phyloP scores from a whole-genome alignment of 78 protist species.

The Guillardia theta region DNA sequence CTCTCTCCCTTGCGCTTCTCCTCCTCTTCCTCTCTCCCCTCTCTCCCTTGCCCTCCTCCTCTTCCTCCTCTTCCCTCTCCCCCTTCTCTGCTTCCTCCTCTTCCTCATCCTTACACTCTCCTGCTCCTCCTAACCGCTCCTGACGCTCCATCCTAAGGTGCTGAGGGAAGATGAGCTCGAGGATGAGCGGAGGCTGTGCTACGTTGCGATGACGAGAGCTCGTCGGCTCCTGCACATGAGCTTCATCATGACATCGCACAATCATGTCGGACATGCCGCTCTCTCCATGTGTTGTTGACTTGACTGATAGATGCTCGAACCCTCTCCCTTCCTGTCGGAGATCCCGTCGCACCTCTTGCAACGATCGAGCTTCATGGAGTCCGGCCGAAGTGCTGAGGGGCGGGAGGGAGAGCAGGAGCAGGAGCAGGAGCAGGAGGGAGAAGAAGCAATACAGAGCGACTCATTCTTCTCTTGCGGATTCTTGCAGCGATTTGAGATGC shows the following conservation, averaged over 20 bases:
- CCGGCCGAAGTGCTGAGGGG: background rate
- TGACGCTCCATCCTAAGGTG: too few species aligned
- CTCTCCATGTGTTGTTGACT: background rate
- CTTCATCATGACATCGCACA: background rate
- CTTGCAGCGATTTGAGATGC: background rate
- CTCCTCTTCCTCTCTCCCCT: too few species aligned
- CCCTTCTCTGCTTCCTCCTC: too few species aligned
- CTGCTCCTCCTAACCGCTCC: too few species aligned
- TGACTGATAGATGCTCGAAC: background rate
- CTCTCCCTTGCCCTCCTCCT: too few species aligned
- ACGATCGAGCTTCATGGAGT: too few species aligned
- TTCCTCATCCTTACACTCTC: too few species aligned
- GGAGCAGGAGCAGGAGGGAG: background rate
- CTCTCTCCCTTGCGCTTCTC: too few species aligned
- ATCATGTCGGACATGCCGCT: too few species aligned
- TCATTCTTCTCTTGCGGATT: background rate
- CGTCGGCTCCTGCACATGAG: background rate
- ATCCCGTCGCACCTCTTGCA: background rate
- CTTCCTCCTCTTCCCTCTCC: too few species aligned
- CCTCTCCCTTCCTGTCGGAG: background rate
- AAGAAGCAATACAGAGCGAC: background rate
- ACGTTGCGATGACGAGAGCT: constrained; percentile 18
- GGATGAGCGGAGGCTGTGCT: background rate
- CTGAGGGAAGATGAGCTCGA: background rate
- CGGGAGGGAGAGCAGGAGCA: background rate